A percentile compares a stretch with the other conserved stretches of the same genome.
These are phyloP conservation scores for Lithohypha guttulata DNA, from an alignment of 2,329 filamentous ascomycete genomes.

Conservation along the genomic window DNA sequence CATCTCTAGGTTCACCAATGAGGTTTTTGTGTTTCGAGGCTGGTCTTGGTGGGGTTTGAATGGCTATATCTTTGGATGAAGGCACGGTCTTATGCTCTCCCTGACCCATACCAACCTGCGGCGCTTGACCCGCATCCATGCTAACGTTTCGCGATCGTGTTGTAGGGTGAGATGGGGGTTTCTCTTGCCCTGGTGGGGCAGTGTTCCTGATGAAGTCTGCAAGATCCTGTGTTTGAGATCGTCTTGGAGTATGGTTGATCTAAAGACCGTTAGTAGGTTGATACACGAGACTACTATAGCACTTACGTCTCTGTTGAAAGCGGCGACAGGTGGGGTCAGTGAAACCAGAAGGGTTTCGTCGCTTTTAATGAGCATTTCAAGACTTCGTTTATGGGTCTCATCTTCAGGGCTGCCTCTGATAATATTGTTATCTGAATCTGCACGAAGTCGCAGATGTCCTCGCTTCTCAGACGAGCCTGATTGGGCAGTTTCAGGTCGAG, in stretches of 20 bases:
- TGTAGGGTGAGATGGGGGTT: neutral
- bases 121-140: neutral
- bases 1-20: slow-evolving; percentile 53
- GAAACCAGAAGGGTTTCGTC: slow-evolving; percentile 76
- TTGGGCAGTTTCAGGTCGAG: slow-evolving; percentile 13
- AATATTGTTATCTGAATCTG: slow-evolving; percentile 14
- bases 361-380: slow-evolving; percentile 72
- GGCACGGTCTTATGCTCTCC: neutral
- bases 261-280: slow-evolving; percentile 3
- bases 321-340: slow-evolving; percentile 60
- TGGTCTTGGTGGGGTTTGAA: slow-evolving; percentile 2
- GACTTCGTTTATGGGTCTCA: slow-evolving; percentile 48
- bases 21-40: slow-evolving; percentile 21
- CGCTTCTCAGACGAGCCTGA: slow-evolving; percentile 12
- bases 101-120: neutral
- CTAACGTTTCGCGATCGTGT: slow-evolving; percentile 1
- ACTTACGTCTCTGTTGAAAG: slow-evolving; percentile 59
- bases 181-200: slow-evolving; percentile 24
- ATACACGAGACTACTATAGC: slow-evolving; percentile 44
- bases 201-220: slow-evolving; percentile 31
- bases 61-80: neutral
- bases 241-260: slow-evolving; percentile 25
- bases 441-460: slow-evolving; percentile 19
- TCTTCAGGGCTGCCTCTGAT: slow-evolving; percentile 14
- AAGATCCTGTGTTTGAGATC: slow-evolving; percentile 26